Conservation (phyloP, 208 protist genomes). For the Naegleria fowleri region DNA sequence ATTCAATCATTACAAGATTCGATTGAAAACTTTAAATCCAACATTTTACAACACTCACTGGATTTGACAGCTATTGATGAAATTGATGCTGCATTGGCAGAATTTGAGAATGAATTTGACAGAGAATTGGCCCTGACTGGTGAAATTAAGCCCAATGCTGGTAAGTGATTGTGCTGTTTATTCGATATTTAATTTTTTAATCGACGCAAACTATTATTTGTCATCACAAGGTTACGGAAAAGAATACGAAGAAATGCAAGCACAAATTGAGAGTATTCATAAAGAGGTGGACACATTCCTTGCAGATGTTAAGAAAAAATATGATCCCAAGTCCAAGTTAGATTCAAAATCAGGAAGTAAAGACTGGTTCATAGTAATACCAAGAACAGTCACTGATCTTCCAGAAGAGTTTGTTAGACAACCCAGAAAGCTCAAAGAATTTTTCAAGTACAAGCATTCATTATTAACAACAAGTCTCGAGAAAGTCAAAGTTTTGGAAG, state of each 20-base stretch:
- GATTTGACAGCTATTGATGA: constrained; percentile 28
- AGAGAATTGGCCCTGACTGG: constrained; percentile 44
- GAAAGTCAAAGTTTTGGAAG: background rate
- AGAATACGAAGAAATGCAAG: background rate
- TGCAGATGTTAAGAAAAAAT: background rate
- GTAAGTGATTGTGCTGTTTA: too few relatives aligned
- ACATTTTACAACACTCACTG: background rate
- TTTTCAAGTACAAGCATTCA: background rate
- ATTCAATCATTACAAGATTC: background rate
- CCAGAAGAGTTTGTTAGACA: background rate
- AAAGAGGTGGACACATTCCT: background rate
- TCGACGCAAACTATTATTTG: too few relatives aligned
- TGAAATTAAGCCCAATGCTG: constrained; percentile 37
- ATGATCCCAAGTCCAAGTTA: background rate
- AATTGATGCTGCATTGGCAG: constrained; percentile 29
- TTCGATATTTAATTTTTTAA: too few relatives aligned
- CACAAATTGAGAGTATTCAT: background rate
- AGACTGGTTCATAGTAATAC: background rate
- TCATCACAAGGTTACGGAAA: background rate
- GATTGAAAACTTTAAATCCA: background rate
- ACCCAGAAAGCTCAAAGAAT: background rate
- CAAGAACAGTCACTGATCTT: background rate
- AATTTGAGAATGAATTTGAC: constrained; percentile 64
- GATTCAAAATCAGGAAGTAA: background rate
- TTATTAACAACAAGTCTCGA: background rate